phyloP scores from a whole-genome alignment of 2,329 filamentous ascomycete genomes.

The Elsinoe perseae region DNA sequence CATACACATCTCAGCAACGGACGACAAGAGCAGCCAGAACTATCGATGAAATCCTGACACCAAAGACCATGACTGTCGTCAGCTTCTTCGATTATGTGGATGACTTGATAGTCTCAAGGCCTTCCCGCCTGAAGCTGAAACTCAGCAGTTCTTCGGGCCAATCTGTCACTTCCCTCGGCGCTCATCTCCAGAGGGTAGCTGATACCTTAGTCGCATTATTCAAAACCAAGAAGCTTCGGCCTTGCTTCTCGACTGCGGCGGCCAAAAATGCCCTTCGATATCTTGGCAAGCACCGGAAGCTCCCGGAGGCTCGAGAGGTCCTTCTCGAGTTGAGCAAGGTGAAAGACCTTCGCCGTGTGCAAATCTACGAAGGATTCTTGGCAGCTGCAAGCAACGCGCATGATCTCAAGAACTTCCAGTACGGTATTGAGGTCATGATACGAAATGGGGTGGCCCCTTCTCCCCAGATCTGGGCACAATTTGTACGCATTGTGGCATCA shows the following conservation, averaged over 20 bases:
- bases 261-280: conserved; percentile 21
- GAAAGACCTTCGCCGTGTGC: background rate
- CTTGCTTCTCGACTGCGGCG: conserved; percentile 20
- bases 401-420: conserved; percentile 26
- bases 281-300: conserved; percentile 19
- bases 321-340: conserved; percentile 17
- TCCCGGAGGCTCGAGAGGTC: conserved; percentile 20
- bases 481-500: conserved; percentile 20
- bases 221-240: conserved; percentile 7
- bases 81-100: conserved; percentile 16
- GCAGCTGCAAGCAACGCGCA: conserved; percentile 20
- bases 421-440: conserved; percentile 24
- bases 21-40: background rate
- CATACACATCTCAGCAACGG: background rate
- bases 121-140: background rate
- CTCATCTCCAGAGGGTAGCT: conserved; percentile 19
- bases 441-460: conserved; percentile 18
- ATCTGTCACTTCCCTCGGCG: background rate
- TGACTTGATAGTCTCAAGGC: background rate
- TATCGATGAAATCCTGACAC: background rate
- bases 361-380: conserved; percentile 24
- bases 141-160: background rate
- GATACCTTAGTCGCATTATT: conserved; percentile 20
- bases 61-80: conserved; percentile 1
- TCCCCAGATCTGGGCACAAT: conserved; percentile 22